Conservation (phyloP, 2,329 filamentous ascomycete genomes). For the Ceratocystis variospora region DNA sequence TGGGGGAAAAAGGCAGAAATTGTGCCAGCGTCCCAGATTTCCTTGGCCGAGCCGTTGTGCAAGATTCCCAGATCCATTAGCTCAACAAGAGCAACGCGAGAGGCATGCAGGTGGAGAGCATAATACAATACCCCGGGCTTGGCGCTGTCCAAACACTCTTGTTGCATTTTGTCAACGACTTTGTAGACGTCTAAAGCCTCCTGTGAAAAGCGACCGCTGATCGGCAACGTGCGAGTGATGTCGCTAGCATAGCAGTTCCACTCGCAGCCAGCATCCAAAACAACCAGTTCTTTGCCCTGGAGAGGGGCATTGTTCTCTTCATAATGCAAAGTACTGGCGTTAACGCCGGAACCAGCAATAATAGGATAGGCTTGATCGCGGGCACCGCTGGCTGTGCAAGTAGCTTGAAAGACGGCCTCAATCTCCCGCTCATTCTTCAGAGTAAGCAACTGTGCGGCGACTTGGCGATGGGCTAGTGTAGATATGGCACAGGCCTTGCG, state of each 20-base stretch:
- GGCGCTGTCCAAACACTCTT: slow-evolving; percentile 53
- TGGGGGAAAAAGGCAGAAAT: slow-evolving; percentile 53
- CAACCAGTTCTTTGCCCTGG: slow-evolving; percentile 54
- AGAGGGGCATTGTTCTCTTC: slow-evolving; percentile 63
- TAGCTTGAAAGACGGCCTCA: slow-evolving; percentile 60
- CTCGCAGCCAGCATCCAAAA: slow-evolving; percentile 80
- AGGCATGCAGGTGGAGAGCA: slow-evolving; percentile 58
- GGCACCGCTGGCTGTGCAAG: slow-evolving; percentile 58
- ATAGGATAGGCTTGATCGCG: slow-evolving; percentile 71
- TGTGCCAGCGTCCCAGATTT: slow-evolving; percentile 40
- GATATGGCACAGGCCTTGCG: slow-evolving; percentile 70
- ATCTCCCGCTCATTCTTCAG: slow-evolving; percentile 70
- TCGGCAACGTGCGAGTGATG: slow-evolving; percentile 75
- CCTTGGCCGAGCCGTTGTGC: slow-evolving; percentile 43
- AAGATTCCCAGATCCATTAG: slow-evolving; percentile 61
- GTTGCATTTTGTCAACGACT: slow-evolving; percentile 70
- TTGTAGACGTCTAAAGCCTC: slow-evolving; percentile 63
- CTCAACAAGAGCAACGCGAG: slow-evolving; percentile 56
- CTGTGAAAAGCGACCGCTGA: slow-evolving; percentile 52
- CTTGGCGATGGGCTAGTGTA: slow-evolving; percentile 58
- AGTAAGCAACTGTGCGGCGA: slow-evolving; percentile 48
- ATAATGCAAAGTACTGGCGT: slow-evolving; percentile 80
- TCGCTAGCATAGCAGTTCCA: slow-evolving; percentile 78
- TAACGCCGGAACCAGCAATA: slow-evolving; percentile 75
- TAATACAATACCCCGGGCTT: slow-evolving; percentile 57